Evolutionary conservation across 1,139 yeast species (phyloP).

Genomic region (Saccharomycopsis crataegensis): DNA sequence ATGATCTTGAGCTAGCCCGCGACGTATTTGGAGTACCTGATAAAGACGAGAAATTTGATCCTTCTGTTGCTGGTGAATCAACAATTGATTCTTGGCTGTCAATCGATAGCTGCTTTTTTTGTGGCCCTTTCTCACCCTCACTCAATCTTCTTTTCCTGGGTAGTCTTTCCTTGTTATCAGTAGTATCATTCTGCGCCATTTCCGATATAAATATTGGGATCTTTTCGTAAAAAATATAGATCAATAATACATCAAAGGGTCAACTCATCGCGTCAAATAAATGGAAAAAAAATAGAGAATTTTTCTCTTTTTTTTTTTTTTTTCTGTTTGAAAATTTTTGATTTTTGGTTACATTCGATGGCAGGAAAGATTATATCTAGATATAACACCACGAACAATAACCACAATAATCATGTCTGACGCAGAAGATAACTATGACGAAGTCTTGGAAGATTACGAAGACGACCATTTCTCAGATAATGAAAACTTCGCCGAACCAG

Average conservation of each 20-base stretch:
- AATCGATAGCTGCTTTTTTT: too few species aligned
- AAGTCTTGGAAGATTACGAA: conserved; percentile 75
- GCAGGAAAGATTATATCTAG: background rate
- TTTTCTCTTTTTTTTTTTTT: background rate
- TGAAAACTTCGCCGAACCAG: conserved; percentile 44
- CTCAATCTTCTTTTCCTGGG: too few species aligned
- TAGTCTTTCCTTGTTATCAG: too few species aligned
- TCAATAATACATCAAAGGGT: too few species aligned
- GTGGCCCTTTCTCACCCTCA: too few species aligned
- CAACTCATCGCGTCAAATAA: too few species aligned
- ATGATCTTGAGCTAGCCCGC: conserved; percentile 22
- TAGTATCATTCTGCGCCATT: too few species aligned
- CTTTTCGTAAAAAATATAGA: too few species aligned
- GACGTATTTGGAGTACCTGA: background rate
- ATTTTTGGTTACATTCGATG: background rate
- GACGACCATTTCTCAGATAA: conserved; percentile 73
- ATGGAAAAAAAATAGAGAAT: background rate
- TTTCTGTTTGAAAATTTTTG: background rate
- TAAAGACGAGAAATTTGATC: background rate
- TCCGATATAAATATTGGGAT: too few species aligned
- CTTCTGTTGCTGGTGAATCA: background rate
- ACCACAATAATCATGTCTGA: conserved; percentile 35
- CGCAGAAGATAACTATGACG: conserved; percentile 48
- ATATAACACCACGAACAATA: background rate
- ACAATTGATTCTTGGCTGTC: too few species aligned